Percentiles rank a stretch among this genome's conserved stretches.
Conservation (phyloP, 2,329 filamentous ascomycete species). For the Cytospora piceae region DNA sequence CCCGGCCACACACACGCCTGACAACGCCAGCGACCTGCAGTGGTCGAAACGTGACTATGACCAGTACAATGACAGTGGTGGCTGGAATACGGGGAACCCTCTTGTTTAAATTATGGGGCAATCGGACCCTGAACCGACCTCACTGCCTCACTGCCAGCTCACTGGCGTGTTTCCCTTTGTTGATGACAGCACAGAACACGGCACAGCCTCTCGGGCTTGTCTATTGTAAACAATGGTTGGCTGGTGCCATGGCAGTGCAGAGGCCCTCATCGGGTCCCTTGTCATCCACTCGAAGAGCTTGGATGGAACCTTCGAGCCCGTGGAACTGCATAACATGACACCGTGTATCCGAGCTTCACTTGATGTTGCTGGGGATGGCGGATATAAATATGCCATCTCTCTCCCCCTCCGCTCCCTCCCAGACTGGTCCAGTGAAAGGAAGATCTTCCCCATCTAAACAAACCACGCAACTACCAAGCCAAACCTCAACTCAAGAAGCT, state of each 20-base stretch:
- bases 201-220: slow-evolving; percentile 39
- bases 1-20: not conserved
- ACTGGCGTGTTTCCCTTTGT: not conserved
- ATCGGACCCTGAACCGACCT: not conserved
- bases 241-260: slow-evolving; percentile 13
- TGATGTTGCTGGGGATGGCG: not conserved
- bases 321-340: not conserved
- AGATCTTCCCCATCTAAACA: not conserved
- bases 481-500: not conserved
- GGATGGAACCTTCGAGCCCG: slow-evolving; percentile 1
- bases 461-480: not conserved
- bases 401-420: not conserved
- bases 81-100: not conserved
- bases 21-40: not conserved
- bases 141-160: not conserved
- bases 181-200: slow-evolving; percentile 46
- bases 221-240: not conserved
- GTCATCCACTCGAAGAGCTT: not conserved
- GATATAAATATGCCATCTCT: not conserved
- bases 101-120: slow-evolving; percentile 1
- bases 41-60: not conserved
- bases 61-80: not conserved
- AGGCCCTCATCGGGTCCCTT: not conserved
- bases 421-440: not conserved
- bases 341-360: not conserved